Base-by-base conservation (phyloP, 2,329 filamentous ascomycete species). In the Biscogniauxia mediterranea region DNA sequence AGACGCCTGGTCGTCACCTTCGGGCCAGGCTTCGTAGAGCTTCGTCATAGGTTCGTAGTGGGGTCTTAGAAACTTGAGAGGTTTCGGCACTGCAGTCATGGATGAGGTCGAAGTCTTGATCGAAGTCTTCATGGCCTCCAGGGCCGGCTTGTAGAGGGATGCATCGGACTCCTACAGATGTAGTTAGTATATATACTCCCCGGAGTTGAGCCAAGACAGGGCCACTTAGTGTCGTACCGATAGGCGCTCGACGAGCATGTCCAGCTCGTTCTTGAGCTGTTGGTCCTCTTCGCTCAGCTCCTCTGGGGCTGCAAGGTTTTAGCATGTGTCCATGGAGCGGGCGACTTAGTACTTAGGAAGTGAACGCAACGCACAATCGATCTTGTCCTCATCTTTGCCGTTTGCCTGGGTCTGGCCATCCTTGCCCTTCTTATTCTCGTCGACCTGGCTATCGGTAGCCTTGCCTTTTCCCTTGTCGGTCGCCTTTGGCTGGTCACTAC, bases 21-120 rank as follows among this genome's bases (percentile, higher is more conserved):
- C 84, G 3, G 90, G 85, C 95, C 96, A 99, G 75, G 89, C 86
- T 62, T 96, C 93, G 81, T 97, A 97, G 26, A 93, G 82, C 76
- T 90, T 90, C 65, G 90, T 90, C 74, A 99, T 83, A 60, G 90
- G 88, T 78, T 96, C 91, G 80, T 98, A 99, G 78, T 99, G 94
- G 69, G 94, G 95, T 81, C 95, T 88, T 66, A 99, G 86, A 77
- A 99, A 99, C 79, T 99, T 99, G 71, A 99, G 85, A 38, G 95
- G 95, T 80, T 99, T 99, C 23, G 96, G 95, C 64, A 99, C 95
- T 62, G 95, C 95, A 55, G 95, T 99, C 95, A 99, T 99, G 53
- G 96, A 99, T 62, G 93, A 98, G 68, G 95, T 99, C 62, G 95
- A 97, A 59, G 95, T 99, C 83, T 97, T 98, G 83, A 99, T 99